Evolutionary conservation across 441 rosid species (phyloP).

Genomic region (Codiaeum variegatum): DNA sequence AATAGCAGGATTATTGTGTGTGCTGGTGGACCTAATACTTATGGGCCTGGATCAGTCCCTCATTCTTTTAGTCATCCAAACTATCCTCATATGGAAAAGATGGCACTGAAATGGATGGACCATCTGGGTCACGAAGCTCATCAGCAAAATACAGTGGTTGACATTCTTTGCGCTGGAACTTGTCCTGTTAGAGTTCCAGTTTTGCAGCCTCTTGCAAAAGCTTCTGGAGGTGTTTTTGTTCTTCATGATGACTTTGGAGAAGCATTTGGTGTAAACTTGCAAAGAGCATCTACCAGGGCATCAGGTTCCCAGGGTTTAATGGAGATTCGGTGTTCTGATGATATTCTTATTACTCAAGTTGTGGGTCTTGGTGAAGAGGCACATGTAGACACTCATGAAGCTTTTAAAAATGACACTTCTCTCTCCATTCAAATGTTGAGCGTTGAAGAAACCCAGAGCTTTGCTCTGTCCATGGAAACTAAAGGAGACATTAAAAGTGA

Average conservation of each 20-base stretch:
- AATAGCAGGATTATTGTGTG: conserved; percentile 85
- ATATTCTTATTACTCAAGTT: conserved; percentile 78
- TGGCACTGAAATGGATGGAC: conserved; percentile 83
- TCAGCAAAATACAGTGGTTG: conserved; percentile 70
- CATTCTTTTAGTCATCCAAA: conserved; percentile 79
- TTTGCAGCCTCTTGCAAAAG: conserved; percentile 84
- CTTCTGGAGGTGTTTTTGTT: conserved; percentile 92
- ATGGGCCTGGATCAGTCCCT: conserved; percentile 91
- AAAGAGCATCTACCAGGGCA: conserved; percentile 82
- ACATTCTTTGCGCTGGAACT: conserved; percentile 94
- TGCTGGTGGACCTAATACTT: conserved; percentile 90
- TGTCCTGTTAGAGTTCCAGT: conserved; percentile 86
- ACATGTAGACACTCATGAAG: conserved; percentile 62
- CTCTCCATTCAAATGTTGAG: conserved; percentile 79
- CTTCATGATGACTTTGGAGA: conserved; percentile 98
- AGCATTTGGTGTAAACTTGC: conserved; percentile 94
- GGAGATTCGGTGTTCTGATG: conserved; percentile 94
- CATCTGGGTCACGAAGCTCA: conserved; percentile 75
- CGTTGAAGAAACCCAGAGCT: conserved; percentile 92
- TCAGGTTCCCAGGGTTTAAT: conserved; percentile 83
- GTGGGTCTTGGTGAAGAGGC: conserved; percentile 98
- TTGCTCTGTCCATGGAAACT: conserved; percentile 80
- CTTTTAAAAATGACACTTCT: conserved; percentile 60
- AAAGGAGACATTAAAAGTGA: conserved; percentile 79
- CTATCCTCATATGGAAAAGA: conserved; percentile 82